phyloP scores from a whole-genome alignment of 345 rosid species.

The Orychophragmus violaceus region DNA sequence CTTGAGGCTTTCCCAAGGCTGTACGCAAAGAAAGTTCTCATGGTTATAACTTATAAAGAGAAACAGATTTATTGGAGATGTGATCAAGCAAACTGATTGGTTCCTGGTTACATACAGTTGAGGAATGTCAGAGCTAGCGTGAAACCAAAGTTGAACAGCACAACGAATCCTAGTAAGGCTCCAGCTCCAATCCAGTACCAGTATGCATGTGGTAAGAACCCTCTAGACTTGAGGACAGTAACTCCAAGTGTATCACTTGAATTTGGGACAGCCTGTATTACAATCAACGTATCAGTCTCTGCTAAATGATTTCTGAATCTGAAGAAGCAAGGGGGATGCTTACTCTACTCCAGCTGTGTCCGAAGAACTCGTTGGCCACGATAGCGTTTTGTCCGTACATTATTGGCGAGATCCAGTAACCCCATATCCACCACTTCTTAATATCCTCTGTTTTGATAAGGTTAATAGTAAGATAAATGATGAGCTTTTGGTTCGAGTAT shows the following conservation, averaged over 20 bases:
- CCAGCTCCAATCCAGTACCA: constrained; percentile 91
- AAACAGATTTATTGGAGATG: background rate
- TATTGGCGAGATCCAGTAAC: constrained; percentile 70
- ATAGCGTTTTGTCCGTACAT: constrained; percentile 79
- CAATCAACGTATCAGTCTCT: background rate
- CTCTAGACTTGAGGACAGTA: constrained; percentile 53
- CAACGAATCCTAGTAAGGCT: constrained; percentile 51
- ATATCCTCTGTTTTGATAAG: constrained; percentile 44
- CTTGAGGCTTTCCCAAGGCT: constrained; percentile 59
- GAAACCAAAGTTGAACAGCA: constrained; percentile 65
- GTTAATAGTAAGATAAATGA: background rate
- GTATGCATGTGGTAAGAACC: constrained; percentile 56
- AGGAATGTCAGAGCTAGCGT: constrained; percentile 62
- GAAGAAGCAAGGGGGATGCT: no score
- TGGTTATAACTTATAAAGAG: background rate
- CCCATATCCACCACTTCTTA: constrained; percentile 93
- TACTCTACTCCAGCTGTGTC: constrained; percentile 59
- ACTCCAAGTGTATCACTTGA: constrained; percentile 71
- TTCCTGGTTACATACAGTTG: constrained; percentile 53
- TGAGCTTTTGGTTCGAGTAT: background rate
- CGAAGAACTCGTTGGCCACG: constrained; percentile 60
- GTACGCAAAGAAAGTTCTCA: constrained; percentile 21
- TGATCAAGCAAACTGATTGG: background rate
- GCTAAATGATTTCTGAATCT: background rate
- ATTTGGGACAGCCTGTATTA: constrained; percentile 42